A percentile compares a stretch with the other conserved stretches of the same genome.
Conservation (phyloP, 768 basidiomycete species). For the Tricholoma furcatifolium region DNA sequence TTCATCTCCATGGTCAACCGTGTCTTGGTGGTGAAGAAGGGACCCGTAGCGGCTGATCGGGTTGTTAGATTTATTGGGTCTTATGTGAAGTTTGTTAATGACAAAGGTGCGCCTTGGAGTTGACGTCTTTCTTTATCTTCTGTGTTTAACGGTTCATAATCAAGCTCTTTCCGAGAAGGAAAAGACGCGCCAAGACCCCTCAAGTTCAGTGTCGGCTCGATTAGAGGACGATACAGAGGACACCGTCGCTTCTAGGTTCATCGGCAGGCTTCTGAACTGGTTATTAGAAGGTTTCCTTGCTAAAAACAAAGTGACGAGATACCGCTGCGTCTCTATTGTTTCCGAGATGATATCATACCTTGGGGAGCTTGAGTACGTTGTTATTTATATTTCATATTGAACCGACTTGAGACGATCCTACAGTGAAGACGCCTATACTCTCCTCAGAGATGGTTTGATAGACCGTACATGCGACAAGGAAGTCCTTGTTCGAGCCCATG, state of each 20-base stretch:
- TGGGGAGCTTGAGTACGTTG: slow-evolving; percentile 84
- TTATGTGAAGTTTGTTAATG: slow-evolving; percentile 79
- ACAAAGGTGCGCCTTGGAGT: slow-evolving; percentile 61
- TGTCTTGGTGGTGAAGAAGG: slow-evolving; percentile 83
- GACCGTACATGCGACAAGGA: slow-evolving; percentile 90
- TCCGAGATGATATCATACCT: slow-evolving; percentile 83
- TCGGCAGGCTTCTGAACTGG: slow-evolving; percentile 65
- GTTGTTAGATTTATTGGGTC: slow-evolving; percentile 83
- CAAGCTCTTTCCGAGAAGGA: slow-evolving; percentile 30
- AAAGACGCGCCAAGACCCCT: slow-evolving; percentile 25
- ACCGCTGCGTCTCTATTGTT: slow-evolving; percentile 77
- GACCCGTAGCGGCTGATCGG: slow-evolving; percentile 75
- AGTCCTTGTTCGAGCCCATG: slow-evolving; percentile 76
- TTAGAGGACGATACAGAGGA: slow-evolving; percentile 56
- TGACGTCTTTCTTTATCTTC: neutral
- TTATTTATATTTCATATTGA: neutral
- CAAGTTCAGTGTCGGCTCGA: slow-evolving; percentile 22
- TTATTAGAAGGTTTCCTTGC: slow-evolving; percentile 81
- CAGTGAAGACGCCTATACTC: slow-evolving; percentile 81
- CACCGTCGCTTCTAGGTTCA: slow-evolving; percentile 67
- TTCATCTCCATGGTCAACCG: slow-evolving; percentile 76
- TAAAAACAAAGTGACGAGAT: slow-evolving; percentile 89
- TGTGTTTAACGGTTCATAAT: neutral
- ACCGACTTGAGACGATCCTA: neutral
- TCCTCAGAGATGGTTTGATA: slow-evolving; percentile 65